phyloP scores from a whole-genome alignment of 2,329 filamentous ascomycete genomes.

The Pyrenophora teres region DNA sequence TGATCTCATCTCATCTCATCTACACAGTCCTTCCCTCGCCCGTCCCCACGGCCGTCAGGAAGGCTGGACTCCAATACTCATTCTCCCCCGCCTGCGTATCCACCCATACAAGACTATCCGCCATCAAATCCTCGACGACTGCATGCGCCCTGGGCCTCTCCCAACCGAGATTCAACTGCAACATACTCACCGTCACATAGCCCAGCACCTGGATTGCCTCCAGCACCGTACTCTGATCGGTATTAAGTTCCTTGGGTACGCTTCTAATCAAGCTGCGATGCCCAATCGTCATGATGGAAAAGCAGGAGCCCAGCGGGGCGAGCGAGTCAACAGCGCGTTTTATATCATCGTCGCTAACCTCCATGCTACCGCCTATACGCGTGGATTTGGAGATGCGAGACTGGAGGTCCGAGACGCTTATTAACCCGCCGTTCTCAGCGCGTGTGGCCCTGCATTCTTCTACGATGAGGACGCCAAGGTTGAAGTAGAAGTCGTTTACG shows the following conservation, averaged over 20 bases:
- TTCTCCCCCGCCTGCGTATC: conserved; percentile 84
- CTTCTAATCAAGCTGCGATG: conserved; percentile 86
- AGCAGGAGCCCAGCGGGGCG: conserved; percentile 84
- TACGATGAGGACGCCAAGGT: conserved; percentile 92
- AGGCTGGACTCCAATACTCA: conserved; percentile 91
- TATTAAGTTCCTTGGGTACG: conserved; percentile 92
- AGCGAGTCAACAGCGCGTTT: conserved; percentile 86
- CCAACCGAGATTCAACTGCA: conserved; percentile 86
- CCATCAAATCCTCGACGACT: conserved; percentile 85
- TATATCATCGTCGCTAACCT: conserved; percentile 91
- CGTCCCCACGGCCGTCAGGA: conserved; percentile 55
- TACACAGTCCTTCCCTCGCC: background rate
- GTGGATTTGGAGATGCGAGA: conserved; percentile 74
- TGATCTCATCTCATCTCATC: background rate
- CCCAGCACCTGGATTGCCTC: conserved; percentile 90
- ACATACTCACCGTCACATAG: conserved; percentile 86
- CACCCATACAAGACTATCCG: conserved; percentile 91
- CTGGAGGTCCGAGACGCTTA: conserved; percentile 79
- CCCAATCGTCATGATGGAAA: conserved; percentile 82
- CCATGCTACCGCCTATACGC: conserved; percentile 68
- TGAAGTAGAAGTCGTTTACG: conserved; percentile 98
- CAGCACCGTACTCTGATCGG: conserved; percentile 87
- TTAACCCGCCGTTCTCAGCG: conserved; percentile 88
- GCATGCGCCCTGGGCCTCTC: conserved; percentile 82
- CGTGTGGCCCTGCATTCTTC: conserved; percentile 88